phyloP scores from a whole-genome alignment of 1,284 basidiomycete genomes.

The Anthracocystis setariae region DNA sequence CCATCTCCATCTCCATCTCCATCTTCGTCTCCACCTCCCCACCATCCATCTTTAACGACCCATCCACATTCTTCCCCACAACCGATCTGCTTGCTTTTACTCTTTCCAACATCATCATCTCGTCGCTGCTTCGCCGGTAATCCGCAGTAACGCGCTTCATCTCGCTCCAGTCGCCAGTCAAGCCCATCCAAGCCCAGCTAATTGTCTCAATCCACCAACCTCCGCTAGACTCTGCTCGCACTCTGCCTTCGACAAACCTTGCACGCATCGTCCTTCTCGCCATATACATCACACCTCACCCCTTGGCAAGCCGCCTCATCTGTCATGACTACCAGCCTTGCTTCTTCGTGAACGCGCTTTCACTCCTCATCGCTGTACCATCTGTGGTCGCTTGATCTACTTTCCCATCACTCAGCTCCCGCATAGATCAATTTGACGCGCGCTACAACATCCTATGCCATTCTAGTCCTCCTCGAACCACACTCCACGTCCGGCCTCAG shows the following conservation, averaged over 20 bases:
- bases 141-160: background rate
- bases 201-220: too few relatives aligned
- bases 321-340: background rate
- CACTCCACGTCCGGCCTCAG: background rate
- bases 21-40: slow-evolving; percentile 2
- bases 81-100: background rate
- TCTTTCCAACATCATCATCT: background rate
- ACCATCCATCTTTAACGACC: background rate
- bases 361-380: background rate
- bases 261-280: too few relatives aligned
- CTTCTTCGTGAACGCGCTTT: background rate
- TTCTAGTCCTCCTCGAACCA: slow-evolving; percentile 5
- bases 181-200: too few relatives aligned
- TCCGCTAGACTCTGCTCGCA: background rate
- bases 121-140: too few relatives aligned
- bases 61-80: background rate
- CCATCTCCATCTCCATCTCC: background rate
- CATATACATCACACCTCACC: background rate
- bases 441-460: slow-evolving; percentile 10
- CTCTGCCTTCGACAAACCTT: background rate
- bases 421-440: too few relatives aligned
- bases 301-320: background rate
- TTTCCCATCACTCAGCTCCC: too few relatives aligned
- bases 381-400: too few relatives aligned
- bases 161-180: background rate